Base-by-base conservation (phyloP, 2,329 filamentous ascomycete genomes). In the Fusarium sp. region DNA sequence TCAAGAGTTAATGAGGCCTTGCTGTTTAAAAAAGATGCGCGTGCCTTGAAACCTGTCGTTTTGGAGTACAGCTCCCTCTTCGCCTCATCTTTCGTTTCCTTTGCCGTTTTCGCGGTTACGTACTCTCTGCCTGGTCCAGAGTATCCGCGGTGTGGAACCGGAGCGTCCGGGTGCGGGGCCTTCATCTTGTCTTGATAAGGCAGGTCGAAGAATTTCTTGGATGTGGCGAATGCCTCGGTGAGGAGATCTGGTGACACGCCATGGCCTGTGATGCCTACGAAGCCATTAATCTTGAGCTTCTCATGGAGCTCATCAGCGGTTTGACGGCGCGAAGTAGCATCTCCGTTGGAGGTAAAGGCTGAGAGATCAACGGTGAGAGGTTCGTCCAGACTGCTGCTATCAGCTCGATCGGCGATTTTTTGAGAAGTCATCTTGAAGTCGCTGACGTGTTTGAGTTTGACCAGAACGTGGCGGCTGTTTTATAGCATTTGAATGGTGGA, bases 161-260 rank as follows among this genome's bases (percentile, higher is more conserved):
- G 47, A 16, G 47, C 47, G 16, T 51, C 47, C 6, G 47, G 31
- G 23, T 51, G 47, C n/a, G 47, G 47, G 6, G 47, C 47, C 31
- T 51, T 51, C 47, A 51, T 51, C 15, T 51, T 51, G 5, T 51
- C 47, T 6, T 51, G 30, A 11, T 51, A 51, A 4, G 47, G 28
- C 47, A 51, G 12, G 47, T 39, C 28, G 16, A 51, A 51, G 47
- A 51, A 39, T 23, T 13, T 27, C 31, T 51, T 51, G 47, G 47
- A 16, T 9, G 28, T 36, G n/a, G 13, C 47, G 16, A 51, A 51
- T 18, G 47, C 47, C 7, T 51, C n/a, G 9, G 15, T 2, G n/a
- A 51, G 47, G 11, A 51, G 18, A 11, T 39, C 47, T 13, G 47
- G 31, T 1, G 47, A 15, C 47, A 51, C 47, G 8, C 47, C 31